A percentile compares a stretch with the other conserved stretches of the same genome.
Evolutionary conservation across 345 rosid genomes (phyloP).

Genomic region (Erodium maritimum): DNA sequence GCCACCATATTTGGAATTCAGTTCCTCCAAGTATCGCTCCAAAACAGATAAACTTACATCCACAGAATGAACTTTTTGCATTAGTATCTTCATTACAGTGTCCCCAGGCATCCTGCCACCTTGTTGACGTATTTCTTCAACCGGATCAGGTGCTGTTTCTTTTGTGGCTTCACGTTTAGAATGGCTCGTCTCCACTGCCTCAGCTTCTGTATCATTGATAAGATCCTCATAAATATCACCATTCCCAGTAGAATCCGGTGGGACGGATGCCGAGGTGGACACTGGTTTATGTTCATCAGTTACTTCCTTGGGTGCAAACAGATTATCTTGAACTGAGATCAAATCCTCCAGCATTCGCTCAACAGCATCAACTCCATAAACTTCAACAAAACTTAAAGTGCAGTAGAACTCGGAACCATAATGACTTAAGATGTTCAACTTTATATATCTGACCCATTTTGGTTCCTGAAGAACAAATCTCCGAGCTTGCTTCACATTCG

Average conservation of each 20-base stretch:
- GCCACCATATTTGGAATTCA: constrained; percentile 31
- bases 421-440: constrained; percentile 32
- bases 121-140: constrained; percentile 28
- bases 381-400: constrained; percentile 35
- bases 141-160: constrained; percentile 16
- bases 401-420: constrained; percentile 51
- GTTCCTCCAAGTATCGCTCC: constrained; percentile 41
- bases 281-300: constrained; percentile 11
- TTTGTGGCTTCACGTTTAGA: constrained; percentile 13
- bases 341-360: constrained; percentile 50
- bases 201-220: constrained; percentile 9
- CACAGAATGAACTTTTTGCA: constrained; percentile 44
- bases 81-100: constrained; percentile 38
- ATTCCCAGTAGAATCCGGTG: constrained; percentile 6
- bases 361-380: constrained; percentile 51
- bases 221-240: constrained; percentile 15
- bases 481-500: constrained; percentile 37
- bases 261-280: background rate
- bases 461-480: constrained; percentile 32
- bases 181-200: constrained; percentile 10
- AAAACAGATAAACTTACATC: constrained; percentile 36
- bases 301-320: constrained; percentile 9
- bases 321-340: constrained; percentile 31
- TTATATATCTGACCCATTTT: constrained; percentile 42
- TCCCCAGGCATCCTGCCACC: constrained; percentile 40